A percentile compares a stretch with the other conserved stretches of the same genome.
These are phyloP conservation scores for Fusarium concolor DNA, from an alignment of 2,329 filamentous ascomycete species.

Conservation along the genomic window DNA sequence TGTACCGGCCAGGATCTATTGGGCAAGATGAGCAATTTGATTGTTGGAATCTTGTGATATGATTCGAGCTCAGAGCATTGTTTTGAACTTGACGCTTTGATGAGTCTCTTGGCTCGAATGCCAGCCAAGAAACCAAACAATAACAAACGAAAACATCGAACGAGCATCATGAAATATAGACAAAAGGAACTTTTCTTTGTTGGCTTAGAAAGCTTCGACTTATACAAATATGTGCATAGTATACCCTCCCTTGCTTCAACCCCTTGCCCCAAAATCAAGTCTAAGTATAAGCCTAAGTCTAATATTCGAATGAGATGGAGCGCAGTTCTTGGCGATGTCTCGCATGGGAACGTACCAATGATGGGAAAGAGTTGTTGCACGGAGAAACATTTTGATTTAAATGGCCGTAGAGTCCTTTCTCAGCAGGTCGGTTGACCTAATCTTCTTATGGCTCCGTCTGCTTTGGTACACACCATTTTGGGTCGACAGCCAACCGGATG, in stretches of 20 bases:
- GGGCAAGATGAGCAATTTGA: background rate
- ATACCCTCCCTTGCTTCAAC: conserved; percentile 12
- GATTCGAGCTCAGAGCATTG: background rate
- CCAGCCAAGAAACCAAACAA: background rate
- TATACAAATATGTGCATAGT: background rate
- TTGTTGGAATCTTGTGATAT: conserved; percentile 12
- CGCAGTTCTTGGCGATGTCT: background rate
- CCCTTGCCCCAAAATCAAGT: conserved; percentile 2
- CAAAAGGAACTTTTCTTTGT: background rate
- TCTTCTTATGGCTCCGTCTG: too few relatives aligned
- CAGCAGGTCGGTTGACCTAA: too few relatives aligned
- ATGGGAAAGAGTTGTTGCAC: conserved; percentile 17
- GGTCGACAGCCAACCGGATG: too few relatives aligned
- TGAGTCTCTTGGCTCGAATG: background rate
- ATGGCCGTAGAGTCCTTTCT: background rate
- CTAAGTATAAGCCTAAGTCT: conserved; percentile 21
- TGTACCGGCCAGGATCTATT: conserved; percentile 6
- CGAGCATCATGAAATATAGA: background rate
- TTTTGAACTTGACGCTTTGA: background rate
- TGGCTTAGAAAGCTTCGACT: background rate
- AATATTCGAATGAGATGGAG: background rate
- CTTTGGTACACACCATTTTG: too few relatives aligned
- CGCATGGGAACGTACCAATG: conserved; percentile 6
- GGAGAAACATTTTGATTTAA: conserved; percentile 5
- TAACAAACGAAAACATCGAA: background rate